Conservation (phyloP, 345 rosid species). For the Microthlaspi erraticum region DNA sequence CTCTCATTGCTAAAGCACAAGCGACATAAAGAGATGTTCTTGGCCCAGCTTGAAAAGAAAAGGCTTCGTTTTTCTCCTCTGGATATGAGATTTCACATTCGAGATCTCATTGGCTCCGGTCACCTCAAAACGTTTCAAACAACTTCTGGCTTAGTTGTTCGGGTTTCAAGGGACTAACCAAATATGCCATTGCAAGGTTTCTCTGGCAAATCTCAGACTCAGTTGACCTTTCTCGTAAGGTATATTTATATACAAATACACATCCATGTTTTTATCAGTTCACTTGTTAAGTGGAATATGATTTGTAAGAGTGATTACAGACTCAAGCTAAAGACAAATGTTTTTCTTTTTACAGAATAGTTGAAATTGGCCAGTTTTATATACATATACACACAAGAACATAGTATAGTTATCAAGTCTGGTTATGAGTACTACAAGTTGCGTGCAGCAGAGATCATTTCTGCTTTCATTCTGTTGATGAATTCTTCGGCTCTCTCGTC, state of each 20-base stretch:
- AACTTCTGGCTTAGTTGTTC: conserved; percentile 66
- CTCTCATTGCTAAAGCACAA: conserved; percentile 72
- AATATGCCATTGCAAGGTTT: not conserved
- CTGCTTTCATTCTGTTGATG: conserved; percentile 62
- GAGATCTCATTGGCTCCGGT: conserved; percentile 95
- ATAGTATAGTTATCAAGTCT: conserved; percentile 3
- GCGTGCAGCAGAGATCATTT: conserved; percentile 52
- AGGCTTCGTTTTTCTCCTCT: conserved; percentile 76
- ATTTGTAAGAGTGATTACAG: not conserved
- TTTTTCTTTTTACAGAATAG: conserved; percentile 8
- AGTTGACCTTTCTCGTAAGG: not conserved
- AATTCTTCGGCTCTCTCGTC: conserved; percentile 83
- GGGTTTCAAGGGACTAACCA: conserved; percentile 62
- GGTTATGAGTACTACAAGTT: conserved; percentile 38
- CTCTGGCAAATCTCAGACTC: not conserved
- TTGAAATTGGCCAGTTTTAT: not conserved
- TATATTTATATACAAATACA: not conserved
- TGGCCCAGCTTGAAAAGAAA: conserved; percentile 85
- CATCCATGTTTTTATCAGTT: conserved; percentile 9
- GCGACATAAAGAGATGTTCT: conserved; percentile 91
- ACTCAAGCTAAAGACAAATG: not conserved
- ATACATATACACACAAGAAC: conserved; percentile 1
- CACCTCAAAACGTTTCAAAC: conserved; percentile 65
- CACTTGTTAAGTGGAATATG: conserved; percentile 4
- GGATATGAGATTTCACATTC: conserved; percentile 92